Base-by-base conservation (phyloP, 768 basidiomycete genomes). In the Lactifluus rugatus region DNA sequence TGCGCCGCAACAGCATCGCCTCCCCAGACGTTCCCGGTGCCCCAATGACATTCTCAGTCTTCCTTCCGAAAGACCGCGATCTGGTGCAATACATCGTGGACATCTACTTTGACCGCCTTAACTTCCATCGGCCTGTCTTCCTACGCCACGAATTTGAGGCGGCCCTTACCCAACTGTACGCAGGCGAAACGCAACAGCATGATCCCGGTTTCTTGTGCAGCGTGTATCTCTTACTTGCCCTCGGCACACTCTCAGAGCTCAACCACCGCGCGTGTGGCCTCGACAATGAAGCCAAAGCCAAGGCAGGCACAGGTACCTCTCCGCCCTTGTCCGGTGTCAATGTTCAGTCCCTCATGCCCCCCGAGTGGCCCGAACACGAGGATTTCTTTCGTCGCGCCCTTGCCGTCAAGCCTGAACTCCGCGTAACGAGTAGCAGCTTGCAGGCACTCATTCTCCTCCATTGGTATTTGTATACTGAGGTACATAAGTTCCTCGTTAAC, bases 391-490 rank as follows among this genome's bases (percentile, higher is more conserved):
- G 88, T 61, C 78, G 85, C 32, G 88, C 89, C 1, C 72, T 92
- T 2, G 76, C 79, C 19, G 78, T 89, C 63, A 91, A 93, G 68
- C 87, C 89, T 9, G 87, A 93, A 62, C 73, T 93, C 44, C 81
- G 85, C 10, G 89, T 91, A 66, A 89, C 89, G 5, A 80, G 91
- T 44, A 82, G 84, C 5, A 89, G 87, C 67, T 71, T 93, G 60
- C 90, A 93, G 69, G 87, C 90, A 0, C 77, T 93, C 53, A 89
- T 91, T 25, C 70, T 93, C 6, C 70, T 92, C 48, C 91, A 93
- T 55, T 92, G 89, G 90, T 91, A 92, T 70, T 77, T 93, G 21
- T 93, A 92, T 66, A 89, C 84, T 21, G 90, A 92, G 78, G 90
- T 88, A 62, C 54, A 79, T 66, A 4, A 28, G 36, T 10, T 14